phyloP scores from a whole-genome alignment of 1,284 basidiomycete genomes.

The Rhodotorula sp. region DNA sequence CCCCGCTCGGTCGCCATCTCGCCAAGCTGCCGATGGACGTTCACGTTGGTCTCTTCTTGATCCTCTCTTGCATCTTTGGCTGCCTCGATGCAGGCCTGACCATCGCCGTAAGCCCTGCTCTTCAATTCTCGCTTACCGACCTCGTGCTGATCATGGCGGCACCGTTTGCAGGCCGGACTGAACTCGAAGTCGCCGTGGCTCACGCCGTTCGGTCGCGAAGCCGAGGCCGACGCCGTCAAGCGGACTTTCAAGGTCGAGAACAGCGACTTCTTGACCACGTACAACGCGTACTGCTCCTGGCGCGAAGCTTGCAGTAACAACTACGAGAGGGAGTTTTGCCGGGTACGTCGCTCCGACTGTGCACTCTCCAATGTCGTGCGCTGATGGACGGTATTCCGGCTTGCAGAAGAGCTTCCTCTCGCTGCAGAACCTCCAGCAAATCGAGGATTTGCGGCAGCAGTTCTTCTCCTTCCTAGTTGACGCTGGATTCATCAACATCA shows the following conservation, averaged over 20 bases:
- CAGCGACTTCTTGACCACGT: conserved; percentile 93
- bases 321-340: conserved; percentile 60
- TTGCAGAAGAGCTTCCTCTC: conserved; percentile 41
- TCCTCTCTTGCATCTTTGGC: conserved; percentile 79
- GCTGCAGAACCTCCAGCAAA: conserved; percentile 81
- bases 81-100: conserved; percentile 95
- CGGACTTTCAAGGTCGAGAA: conserved; percentile 77
- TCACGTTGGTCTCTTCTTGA: conserved; percentile 90
- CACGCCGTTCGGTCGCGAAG: conserved; percentile 81
- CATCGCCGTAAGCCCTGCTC: conserved; percentile 60
- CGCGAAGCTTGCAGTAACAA: conserved; percentile 69
- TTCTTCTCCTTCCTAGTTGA: conserved; percentile 78
- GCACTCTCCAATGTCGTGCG: no score
- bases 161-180: conserved; percentile 62
- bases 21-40: conserved; percentile 95
- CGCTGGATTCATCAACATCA: conserved; percentile 76
- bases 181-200: conserved; percentile 94
- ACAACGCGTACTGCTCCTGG: conserved; percentile 89
- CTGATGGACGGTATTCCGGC: not conserved
- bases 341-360: conserved; percentile 51
- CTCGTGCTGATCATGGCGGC: conserved; percentile 5
- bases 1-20: conserved; percentile 85
- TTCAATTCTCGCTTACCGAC: no score
- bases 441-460: conserved; percentile 95
- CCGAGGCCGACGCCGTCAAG: conserved; percentile 84